Conservation (phyloP, 805 yeast species). For the Ogataea pini region DNA sequence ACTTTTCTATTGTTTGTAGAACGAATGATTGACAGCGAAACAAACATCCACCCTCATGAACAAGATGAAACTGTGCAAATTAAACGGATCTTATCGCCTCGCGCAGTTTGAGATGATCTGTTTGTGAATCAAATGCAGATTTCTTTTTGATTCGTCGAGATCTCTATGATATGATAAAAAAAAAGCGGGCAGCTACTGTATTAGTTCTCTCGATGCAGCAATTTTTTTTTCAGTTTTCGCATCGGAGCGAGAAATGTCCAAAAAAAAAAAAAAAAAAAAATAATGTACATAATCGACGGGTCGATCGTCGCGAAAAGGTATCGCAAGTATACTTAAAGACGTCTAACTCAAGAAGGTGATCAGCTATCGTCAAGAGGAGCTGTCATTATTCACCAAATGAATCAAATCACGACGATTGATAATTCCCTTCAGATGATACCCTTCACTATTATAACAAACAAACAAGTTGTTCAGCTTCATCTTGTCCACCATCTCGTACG, state of each 20-base stretch:
- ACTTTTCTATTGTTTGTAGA: no score
- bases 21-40: neutral
- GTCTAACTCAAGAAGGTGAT: no score
- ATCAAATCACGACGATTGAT: slow-evolving; percentile 37
- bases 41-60: neutral
- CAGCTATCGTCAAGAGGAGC: no score
- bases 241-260: neutral
- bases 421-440: slow-evolving; percentile 35
- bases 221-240: neutral
- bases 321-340: neutral
- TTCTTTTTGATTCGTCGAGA: neutral
- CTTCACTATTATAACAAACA: slow-evolving; percentile 34
- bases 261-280: slow-evolving; percentile 1
- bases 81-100: neutral
- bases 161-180: neutral
- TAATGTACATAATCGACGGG: neutral
- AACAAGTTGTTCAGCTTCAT: slow-evolving; percentile 37
- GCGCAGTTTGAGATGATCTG: neutral
- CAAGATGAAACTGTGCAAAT: neutral
- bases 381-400: slow-evolving; percentile 14
- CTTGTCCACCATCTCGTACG: slow-evolving; percentile 40
- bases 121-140: neutral
- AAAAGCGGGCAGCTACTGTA: slow-evolving; percentile 1
- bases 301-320: slow-evolving; percentile 1
- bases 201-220: slow-evolving; percentile 3